Percentiles rank a stretch among this genome's conserved stretches.
phyloP scores from a whole-genome alignment of 1,284 basidiomycete species.

The Thelephora terrestris region DNA sequence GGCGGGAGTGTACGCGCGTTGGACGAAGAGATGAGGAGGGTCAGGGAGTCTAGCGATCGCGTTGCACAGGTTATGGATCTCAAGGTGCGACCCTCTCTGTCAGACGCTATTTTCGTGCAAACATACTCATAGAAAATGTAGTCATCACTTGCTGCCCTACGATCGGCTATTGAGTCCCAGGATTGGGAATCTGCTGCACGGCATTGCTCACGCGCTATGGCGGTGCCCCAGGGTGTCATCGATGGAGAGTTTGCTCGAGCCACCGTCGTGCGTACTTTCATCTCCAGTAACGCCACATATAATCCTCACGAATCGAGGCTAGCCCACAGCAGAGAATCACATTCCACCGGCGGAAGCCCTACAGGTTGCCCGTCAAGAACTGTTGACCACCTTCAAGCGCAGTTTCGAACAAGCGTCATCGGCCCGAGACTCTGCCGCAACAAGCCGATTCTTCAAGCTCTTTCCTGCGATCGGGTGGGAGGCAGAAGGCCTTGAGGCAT shows the following conservation, averaged over 20 bases:
- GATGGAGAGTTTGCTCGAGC: conserved; percentile 80
- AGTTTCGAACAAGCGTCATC: conserved; percentile 76
- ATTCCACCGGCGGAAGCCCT: conserved; percentile 81
- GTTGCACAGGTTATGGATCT: conserved; percentile 85
- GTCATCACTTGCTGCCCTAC: conserved; percentile 73
- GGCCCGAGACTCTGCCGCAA: conserved; percentile 75
- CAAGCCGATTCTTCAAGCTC: conserved; percentile 92
- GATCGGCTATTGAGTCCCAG: conserved; percentile 67
- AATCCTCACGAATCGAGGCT: conserved; percentile 11
- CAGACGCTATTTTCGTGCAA: no score
- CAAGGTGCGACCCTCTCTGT: conserved; percentile 44
- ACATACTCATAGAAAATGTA: conserved; percentile 19
- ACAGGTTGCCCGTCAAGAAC: conserved; percentile 59
- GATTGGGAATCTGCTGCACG: conserved; percentile 96
- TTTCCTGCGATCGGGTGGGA: conserved; percentile 92
- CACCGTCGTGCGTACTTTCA: conserved; percentile 60
- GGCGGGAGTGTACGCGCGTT: conserved; percentile 80
- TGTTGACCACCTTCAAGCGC: conserved; percentile 70
- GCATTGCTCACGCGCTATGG: conserved; percentile 85
- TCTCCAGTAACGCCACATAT: conserved; percentile 1
- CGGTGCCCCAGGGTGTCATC: conserved; percentile 68
- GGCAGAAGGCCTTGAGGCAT: conserved; percentile 87
- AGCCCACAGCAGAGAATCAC: conserved; percentile 88
- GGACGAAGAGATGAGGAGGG: conserved; percentile 85
- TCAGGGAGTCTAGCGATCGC: conserved; percentile 77